phyloP scores from a whole-genome alignment of 108 stramenopile genomes.

The Pelagomonas calceolata region DNA sequence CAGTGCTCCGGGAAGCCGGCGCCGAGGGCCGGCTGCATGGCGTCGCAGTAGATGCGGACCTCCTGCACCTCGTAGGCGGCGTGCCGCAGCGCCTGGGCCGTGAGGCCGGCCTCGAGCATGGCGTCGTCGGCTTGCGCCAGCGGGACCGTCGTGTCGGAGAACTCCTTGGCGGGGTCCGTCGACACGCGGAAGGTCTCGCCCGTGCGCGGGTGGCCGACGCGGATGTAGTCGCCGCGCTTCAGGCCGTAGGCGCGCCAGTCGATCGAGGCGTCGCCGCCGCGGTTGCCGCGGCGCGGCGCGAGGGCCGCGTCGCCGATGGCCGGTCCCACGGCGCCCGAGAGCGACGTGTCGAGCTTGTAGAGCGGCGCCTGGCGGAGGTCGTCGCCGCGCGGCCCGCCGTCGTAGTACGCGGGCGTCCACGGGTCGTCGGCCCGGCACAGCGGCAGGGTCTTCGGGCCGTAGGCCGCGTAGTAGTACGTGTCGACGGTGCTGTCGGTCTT shows the following conservation, averaged over 20 bases:
- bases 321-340: conserved; percentile 42
- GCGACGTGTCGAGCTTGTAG: conserved; percentile 52
- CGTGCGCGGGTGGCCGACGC: conserved; percentile 49
- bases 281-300: neutral
- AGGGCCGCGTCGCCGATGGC: conserved; percentile 33
- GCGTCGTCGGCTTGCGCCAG: conserved; percentile 37
- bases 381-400: conserved; percentile 12
- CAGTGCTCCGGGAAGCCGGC: neutral
- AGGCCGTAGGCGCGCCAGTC: conserved; percentile 8
- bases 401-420: conserved; percentile 21
- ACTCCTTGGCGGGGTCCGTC: conserved; percentile 25
- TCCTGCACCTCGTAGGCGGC: conserved; percentile 62
- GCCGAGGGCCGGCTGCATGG: conserved; percentile 3
- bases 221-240: conserved; percentile 49
- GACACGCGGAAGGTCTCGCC: conserved; percentile 61
- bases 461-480: conserved; percentile 14
- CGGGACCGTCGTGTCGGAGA: conserved; percentile 30
- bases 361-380: conserved; percentile 34
- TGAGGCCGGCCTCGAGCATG: conserved; percentile 32
- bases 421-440: conserved; percentile 40
- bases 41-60: conserved; percentile 25
- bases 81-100: conserved; percentile 29
- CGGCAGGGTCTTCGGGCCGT: conserved; percentile 35
- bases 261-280: neutral
- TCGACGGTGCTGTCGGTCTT: neutral